Evolutionary conservation across 2,329 filamentous ascomycete genomes (phyloP).

Genomic region (Trichoderma sp.): DNA sequence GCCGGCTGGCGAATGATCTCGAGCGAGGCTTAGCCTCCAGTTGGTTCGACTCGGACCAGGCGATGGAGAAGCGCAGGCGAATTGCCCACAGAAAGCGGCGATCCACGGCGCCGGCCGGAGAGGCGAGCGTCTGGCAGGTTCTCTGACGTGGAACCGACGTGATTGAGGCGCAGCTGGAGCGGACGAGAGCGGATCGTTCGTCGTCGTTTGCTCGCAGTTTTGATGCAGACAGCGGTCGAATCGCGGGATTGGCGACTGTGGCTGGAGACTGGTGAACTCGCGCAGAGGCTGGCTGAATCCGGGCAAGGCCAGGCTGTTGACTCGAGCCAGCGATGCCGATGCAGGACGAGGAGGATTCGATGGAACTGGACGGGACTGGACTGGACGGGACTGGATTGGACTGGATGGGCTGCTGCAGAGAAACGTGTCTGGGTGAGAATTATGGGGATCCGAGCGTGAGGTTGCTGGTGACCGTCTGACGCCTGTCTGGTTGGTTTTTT

Average conservation of each 20-base stretch:
- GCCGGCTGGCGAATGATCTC: slow-evolving; percentile 13
- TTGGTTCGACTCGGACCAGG: slow-evolving; percentile 5
- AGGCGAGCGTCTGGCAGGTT: background rate
- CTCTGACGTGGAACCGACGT: background rate
- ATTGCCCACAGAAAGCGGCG: slow-evolving; percentile 23
- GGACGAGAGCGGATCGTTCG: too few species aligned
- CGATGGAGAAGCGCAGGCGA: background rate
- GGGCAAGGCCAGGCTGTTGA: slow-evolving; percentile 22
- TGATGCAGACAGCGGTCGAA: background rate
- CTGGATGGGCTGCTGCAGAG: slow-evolving; percentile 3
- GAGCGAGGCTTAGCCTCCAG: slow-evolving; percentile 9
- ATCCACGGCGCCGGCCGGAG: slow-evolving; percentile 20
- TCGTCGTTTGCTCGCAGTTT: too few species aligned
- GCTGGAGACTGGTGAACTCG: slow-evolving; percentile 11
- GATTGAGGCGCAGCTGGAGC: slow-evolving; percentile 14
- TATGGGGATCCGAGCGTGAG: slow-evolving; percentile 18
- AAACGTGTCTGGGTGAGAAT: slow-evolving; percentile 22
- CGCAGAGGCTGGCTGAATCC: slow-evolving; percentile 10
- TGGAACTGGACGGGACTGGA: too few species aligned
- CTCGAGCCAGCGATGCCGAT: slow-evolving; percentile 25
- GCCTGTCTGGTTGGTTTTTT: background rate
- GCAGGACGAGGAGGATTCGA: slow-evolving; percentile 13
- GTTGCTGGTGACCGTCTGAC: background rate
- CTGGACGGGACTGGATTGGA: too few species aligned
- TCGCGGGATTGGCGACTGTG: slow-evolving; percentile 11